Base-by-base conservation (phyloP, 2,329 filamentous ascomycete genomes). In the Pestalotiopsis sp. region DNA sequence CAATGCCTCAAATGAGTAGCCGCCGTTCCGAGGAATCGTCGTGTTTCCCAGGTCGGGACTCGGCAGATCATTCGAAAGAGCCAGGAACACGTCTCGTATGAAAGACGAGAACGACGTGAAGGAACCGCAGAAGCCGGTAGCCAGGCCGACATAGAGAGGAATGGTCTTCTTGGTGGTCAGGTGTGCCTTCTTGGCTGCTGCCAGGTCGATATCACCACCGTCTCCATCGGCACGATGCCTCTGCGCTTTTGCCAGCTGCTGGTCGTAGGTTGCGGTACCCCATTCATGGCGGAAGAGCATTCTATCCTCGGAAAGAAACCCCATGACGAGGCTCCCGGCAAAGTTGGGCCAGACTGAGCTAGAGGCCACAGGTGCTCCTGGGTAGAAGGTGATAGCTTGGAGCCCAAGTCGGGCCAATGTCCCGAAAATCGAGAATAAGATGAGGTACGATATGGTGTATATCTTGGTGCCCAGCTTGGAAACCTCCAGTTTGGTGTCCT, bases 91-190 rank as follows among this genome's bases (percentile, higher is more conserved):
- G 74, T 97, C 95, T 6, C 93, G 87, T 61, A 95, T 90, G 77
- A 97, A 97, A 23, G 91, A 90, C 0, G 94, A 97, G 80, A 97
- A 97, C 11, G 92, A 95, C 0, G 95, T 98, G 75, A 96, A 93
- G 72, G 92, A 95, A 70, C 95, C 93, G 75, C 94, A 97, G 79
- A 96, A 96, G 12, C 92, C 95, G 0, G 92, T 97, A 0, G 93
- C 89, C 5, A 98, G 87, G 64, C 93, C 95, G 69, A 97, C 92
- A 77, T 97, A 97, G 0, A 97, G 84, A 0, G 95, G 95, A 36
- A 97, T 92, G 0, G 92, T 93, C 82, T 97, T 97, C 78, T 97
- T 97, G 36, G 85, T 81, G 4, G 89, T 84, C 49, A 86, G 78
- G 76, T 92, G 88, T 1, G 84, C 85, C 75, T 91, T 87, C 73